phyloP scores from a whole-genome alignment of 202 grass and related monocot species.

The Hordeum pubiflorum region DNA sequence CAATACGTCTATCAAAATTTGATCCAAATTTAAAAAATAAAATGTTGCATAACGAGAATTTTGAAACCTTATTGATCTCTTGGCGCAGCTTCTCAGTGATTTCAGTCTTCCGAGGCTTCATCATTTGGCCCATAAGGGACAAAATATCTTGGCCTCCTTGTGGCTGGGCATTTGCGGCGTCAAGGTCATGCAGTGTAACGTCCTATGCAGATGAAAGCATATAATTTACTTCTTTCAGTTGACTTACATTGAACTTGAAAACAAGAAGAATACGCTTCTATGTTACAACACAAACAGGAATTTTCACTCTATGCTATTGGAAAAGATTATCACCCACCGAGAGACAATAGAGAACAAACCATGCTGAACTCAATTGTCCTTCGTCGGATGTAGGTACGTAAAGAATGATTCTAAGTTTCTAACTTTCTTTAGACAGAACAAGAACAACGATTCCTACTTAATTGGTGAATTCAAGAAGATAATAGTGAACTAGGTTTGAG shows the following conservation, averaged over 20 bases:
- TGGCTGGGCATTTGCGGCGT: constrained; percentile 93
- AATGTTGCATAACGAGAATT: neutral
- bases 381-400: neutral
- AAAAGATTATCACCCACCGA: neutral
- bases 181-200: constrained; percentile 90
- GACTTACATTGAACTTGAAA: neutral
- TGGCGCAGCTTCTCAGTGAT: constrained; percentile 88
- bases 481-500: neutral
- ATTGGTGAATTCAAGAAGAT: neutral
- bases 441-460: neutral
- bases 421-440: neutral
- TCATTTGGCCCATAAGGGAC: constrained; percentile 97
- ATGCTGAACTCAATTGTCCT: neutral
- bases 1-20: neutral
- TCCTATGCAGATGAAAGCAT: constrained; percentile 50
- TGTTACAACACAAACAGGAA: neutral
- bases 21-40: neutral
- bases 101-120: constrained; percentile 93
- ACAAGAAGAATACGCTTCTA: neutral
- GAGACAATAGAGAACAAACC: neutral
- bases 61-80: constrained; percentile 87
- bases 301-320: neutral
- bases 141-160: constrained; percentile 98
- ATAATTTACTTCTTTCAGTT: constrained; percentile 1
- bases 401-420: neutral